These are phyloP conservation scores for Cryoendolithus antarcticus DNA, from an alignment of 2,329 filamentous ascomycete genomes.

Conservation along the genomic window DNA sequence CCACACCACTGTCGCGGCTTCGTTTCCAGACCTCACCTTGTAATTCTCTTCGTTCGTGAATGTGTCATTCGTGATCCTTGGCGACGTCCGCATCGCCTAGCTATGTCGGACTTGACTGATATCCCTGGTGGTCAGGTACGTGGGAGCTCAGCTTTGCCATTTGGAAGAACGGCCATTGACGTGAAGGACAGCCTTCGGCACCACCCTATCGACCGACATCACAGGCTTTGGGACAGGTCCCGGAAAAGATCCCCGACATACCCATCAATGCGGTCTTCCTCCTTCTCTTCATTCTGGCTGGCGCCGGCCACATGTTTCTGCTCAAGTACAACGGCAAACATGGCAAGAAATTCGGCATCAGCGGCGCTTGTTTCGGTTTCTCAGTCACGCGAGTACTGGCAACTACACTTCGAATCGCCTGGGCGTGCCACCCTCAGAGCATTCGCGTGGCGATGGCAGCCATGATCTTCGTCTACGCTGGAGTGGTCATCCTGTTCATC, in stretches of 20 bases:
- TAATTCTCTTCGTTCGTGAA: background rate
- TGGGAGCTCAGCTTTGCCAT: background rate
- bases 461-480: slow-evolving; percentile 58
- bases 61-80: background rate
- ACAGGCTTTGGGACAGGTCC: slow-evolving; percentile 46
- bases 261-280: slow-evolving; percentile 55
- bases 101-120: slow-evolving; percentile 1
- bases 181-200: background rate
- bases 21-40: no score
- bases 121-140: slow-evolving; percentile 3
- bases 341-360: slow-evolving; percentile 49
- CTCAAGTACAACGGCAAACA: slow-evolving; percentile 38
- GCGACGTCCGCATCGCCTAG: background rate
- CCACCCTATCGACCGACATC: slow-evolving; percentile 9
- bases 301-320: slow-evolving; percentile 46
- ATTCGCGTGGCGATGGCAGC: slow-evolving; percentile 44
- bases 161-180: slow-evolving; percentile 1
- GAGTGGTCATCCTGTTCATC: slow-evolving; percentile 63
- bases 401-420: slow-evolving; percentile 40
- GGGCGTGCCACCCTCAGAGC: slow-evolving; percentile 36
- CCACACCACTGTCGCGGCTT: background rate
- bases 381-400: slow-evolving; percentile 38
- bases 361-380: slow-evolving; percentile 41
- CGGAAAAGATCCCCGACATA: slow-evolving; percentile 47
- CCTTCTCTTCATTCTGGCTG: slow-evolving; percentile 42